Conservation (phyloP, 2,329 filamentous ascomycete genomes). For the Ilyonectria robusta region DNA sequence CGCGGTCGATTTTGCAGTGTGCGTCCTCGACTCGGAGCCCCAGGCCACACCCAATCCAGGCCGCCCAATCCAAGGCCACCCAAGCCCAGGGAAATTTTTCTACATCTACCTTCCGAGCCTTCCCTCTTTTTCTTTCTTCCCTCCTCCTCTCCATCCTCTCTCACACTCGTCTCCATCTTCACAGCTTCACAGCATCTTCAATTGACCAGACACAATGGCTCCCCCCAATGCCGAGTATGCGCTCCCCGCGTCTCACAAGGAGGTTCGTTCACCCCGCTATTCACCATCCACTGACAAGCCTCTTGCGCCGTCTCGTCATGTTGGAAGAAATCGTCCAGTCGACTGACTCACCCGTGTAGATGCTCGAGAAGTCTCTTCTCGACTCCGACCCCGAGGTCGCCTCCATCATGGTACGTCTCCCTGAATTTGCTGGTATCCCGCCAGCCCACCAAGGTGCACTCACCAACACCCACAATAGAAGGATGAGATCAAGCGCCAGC, state of each 20-base stretch:
- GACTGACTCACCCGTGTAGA: conserved; percentile 63
- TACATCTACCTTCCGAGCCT: conserved; percentile 37
- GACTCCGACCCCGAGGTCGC: conserved; percentile 95
- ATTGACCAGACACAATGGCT: conserved; percentile 55
- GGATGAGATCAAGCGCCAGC: conserved; percentile 95
- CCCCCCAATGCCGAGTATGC: conserved; percentile 63
- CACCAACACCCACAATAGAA: conserved; percentile 69
- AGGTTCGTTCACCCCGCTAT: conserved; percentile 57
- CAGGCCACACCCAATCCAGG: conserved; percentile 1
- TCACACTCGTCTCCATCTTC: conserved; percentile 8
- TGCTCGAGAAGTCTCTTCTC: conserved; percentile 95
- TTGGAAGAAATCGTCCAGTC: conserved; percentile 2
- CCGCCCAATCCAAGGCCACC: conserved; percentile 8
- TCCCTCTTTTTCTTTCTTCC: conserved; percentile 25
- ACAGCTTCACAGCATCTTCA: conserved; percentile 18
- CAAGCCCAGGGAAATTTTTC: conserved; percentile 36
- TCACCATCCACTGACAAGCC: conserved; percentile 42
- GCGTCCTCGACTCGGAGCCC: conserved; percentile 15
- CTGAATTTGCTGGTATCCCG: conserved; percentile 12
- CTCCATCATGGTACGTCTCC: conserved; percentile 86
- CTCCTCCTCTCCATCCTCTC: conserved; percentile 18
- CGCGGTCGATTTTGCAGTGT: conserved; percentile 16
- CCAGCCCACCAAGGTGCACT: conserved; percentile 13
- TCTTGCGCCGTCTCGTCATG: neutral
- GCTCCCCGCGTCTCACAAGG: conserved; percentile 68